phyloP scores from a whole-genome alignment of 306 rosid species.

The Adenanthera pavonina region DNA sequence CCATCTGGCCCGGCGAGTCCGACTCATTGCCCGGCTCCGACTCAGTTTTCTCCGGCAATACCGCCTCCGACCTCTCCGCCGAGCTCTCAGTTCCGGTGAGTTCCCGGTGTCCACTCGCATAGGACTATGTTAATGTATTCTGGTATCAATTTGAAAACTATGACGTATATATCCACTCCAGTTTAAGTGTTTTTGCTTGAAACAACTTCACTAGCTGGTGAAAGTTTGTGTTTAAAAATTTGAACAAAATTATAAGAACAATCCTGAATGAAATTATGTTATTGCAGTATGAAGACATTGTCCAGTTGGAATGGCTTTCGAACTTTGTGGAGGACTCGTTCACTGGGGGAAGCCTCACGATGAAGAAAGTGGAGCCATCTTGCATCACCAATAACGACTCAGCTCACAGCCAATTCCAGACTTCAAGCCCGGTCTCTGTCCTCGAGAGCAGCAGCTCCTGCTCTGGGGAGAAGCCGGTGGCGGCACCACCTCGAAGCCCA shows the following conservation, averaged over 20 bases:
- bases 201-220: not conserved
- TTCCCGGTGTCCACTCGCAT: not conserved
- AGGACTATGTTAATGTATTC: slow-evolving; percentile 35
- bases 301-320: slow-evolving; percentile 93
- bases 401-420: slow-evolving; percentile 64
- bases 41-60: slow-evolving; percentile 67
- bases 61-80: slow-evolving; percentile 80
- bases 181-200: slow-evolving; percentile 3
- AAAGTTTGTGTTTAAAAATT: not conserved
- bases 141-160: slow-evolving; percentile 14
- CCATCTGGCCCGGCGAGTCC: slow-evolving; percentile 63
- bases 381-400: slow-evolving; percentile 53
- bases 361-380: slow-evolving; percentile 63
- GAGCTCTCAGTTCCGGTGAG: slow-evolving; percentile 95
- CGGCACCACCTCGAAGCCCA: slow-evolving; percentile 46
- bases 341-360: slow-evolving; percentile 73
- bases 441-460: slow-evolving; percentile 93
- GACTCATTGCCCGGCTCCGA: slow-evolving; percentile 57
- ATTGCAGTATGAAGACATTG: slow-evolving; percentile 85
- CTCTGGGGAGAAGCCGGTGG: slow-evolving; percentile 59
- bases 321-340: slow-evolving; percentile 90
- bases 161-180: not conserved
- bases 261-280: not conserved
- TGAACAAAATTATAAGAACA: not conserved
- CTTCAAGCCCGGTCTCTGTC: slow-evolving; percentile 89